Percentiles rank a stretch among this genome's conserved stretches.
These are phyloP conservation scores for Dactylellina leptospora DNA, from an alignment of 2,329 filamentous ascomycete genomes.

Conservation along the genomic window DNA sequence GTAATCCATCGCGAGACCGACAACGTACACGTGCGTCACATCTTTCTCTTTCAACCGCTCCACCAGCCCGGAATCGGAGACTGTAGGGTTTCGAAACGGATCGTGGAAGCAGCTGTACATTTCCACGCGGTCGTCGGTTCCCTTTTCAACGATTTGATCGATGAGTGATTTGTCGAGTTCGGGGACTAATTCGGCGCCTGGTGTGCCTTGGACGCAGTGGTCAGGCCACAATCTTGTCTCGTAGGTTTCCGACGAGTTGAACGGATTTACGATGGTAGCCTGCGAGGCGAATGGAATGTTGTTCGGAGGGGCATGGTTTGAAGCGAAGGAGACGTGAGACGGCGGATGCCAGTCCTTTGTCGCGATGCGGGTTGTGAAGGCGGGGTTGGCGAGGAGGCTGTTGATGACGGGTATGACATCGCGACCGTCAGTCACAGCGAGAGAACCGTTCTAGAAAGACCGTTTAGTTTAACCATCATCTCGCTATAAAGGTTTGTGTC, in stretches of 20 bases:
- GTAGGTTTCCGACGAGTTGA: slow-evolving; percentile 71
- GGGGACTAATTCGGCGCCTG: slow-evolving; percentile 76
- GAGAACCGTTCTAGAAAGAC: slow-evolving; percentile 73
- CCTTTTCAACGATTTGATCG: slow-evolving; percentile 79
- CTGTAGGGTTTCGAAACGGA: slow-evolving; percentile 72
- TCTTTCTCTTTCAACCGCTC: slow-evolving; percentile 66
- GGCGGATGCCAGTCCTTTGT: slow-evolving; percentile 92
- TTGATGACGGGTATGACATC: slow-evolving; percentile 77
- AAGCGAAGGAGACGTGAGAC: slow-evolving; percentile 86
- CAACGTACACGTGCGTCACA: slow-evolving; percentile 83
- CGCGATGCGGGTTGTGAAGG: slow-evolving; percentile 76
- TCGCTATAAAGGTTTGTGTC: background rate
- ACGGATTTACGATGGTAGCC: slow-evolving; percentile 73
- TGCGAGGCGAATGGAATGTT: slow-evolving; percentile 74
- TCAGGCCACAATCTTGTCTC: slow-evolving; percentile 80
- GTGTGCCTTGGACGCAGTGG: slow-evolving; percentile 81
- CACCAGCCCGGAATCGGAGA: slow-evolving; percentile 72
- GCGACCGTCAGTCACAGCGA: slow-evolving; percentile 80
- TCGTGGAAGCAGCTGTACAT: slow-evolving; percentile 95
- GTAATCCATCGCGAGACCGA: slow-evolving; percentile 86
- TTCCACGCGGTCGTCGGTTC: slow-evolving; percentile 76
- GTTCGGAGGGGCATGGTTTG: slow-evolving; percentile 73
- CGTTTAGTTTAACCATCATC: background rate
- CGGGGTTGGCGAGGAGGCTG: slow-evolving; percentile 72
- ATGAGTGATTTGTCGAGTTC: slow-evolving; percentile 72